Percentiles rank a stretch among this genome's conserved stretches.
phyloP scores from a whole-genome alignment of 805 yeast species.

The Schizosaccharomyces octosporus region DNA sequence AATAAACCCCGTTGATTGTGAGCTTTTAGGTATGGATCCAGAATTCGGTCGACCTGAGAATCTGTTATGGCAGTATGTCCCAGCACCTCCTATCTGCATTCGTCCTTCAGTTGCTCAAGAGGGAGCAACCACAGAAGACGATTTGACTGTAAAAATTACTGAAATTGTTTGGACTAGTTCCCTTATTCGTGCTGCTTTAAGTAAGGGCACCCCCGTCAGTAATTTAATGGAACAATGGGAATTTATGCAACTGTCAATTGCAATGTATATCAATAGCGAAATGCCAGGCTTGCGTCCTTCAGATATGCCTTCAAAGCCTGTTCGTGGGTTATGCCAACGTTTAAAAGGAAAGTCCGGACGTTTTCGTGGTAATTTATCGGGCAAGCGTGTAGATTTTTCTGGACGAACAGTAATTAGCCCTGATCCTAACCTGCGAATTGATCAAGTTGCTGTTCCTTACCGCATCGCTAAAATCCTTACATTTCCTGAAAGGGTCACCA shows the following conservation, averaged over 20 bases:
- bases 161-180: slow-evolving; percentile 96
- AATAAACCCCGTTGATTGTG: slow-evolving; percentile 69
- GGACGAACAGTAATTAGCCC: slow-evolving; percentile 97
- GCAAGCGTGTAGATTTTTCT: slow-evolving; percentile 94
- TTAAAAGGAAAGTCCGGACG: slow-evolving; percentile 97
- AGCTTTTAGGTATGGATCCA: slow-evolving; percentile 72
- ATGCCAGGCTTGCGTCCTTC: slow-evolving; percentile 34
- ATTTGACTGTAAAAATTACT: slow-evolving; percentile 78
- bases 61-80: slow-evolving; percentile 88
- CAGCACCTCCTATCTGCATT: slow-evolving; percentile 97
- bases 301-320: slow-evolving; percentile 30
- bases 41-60: slow-evolving; percentile 81
- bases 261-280: slow-evolving; percentile 92
- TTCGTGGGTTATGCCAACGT: slow-evolving; percentile 89
- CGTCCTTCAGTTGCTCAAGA: slow-evolving; percentile 94
- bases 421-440: slow-evolving; percentile 82
- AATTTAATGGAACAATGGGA: slow-evolving; percentile 98
- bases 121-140: slow-evolving; percentile 86
- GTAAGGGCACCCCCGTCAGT: slow-evolving; percentile 78
- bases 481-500: slow-evolving; percentile 81
- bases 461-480: slow-evolving; percentile 87
- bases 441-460: slow-evolving; percentile 96
- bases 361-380: slow-evolving; percentile 90
- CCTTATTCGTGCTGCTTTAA: slow-evolving; percentile 77
- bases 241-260: slow-evolving; percentile 77